These are phyloP conservation scores for Phaeosphaeria sp. DNA, from an alignment of 2,329 filamentous ascomycete genomes.

Conservation along the genomic window DNA sequence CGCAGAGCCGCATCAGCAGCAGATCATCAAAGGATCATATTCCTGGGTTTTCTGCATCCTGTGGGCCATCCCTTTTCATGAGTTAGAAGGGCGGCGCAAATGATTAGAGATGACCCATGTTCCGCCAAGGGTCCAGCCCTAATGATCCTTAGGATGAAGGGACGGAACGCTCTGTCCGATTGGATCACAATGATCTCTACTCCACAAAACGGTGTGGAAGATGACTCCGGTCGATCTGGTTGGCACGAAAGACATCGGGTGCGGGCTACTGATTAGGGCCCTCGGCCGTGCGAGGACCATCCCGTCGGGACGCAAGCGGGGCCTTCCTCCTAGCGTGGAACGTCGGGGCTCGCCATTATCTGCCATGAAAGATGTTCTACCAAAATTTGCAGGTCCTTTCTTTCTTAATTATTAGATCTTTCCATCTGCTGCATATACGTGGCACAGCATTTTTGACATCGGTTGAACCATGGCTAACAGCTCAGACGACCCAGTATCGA, in stretches of 20 bases:
- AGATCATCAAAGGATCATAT: not conserved
- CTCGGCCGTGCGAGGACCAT: not conserved
- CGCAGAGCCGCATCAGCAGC: not conserved
- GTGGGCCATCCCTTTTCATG: not conserved
- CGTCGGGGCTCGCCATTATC: not conserved
- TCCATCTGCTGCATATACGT: constrained; percentile 7
- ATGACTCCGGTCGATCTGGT: constrained; percentile 12
- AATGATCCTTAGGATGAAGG: constrained; percentile 7
- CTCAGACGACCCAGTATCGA: constrained; percentile 10
- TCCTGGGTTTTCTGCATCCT: not conserved
- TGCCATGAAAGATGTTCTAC: constrained; percentile 2
- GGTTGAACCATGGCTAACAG: constrained; percentile 23
- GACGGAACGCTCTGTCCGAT: constrained; percentile 16
- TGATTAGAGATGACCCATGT: constrained; percentile 12
- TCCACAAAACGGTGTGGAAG: not conserved
- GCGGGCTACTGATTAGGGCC: not conserved
- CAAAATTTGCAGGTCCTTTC: constrained; percentile 2
- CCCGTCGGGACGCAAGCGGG: not conserved
- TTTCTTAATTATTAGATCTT: not conserved
- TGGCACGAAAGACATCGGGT: constrained; percentile 9
- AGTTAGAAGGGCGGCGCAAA: constrained; percentile 2
- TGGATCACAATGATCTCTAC: constrained; percentile 5
- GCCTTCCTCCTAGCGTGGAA: not conserved
- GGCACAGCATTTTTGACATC: constrained; percentile 16
- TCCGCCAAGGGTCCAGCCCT: constrained; percentile 21